These are phyloP conservation scores for Dryas drummondii DNA, from an alignment of 306 rosid genomes.

Conservation along the genomic window DNA sequence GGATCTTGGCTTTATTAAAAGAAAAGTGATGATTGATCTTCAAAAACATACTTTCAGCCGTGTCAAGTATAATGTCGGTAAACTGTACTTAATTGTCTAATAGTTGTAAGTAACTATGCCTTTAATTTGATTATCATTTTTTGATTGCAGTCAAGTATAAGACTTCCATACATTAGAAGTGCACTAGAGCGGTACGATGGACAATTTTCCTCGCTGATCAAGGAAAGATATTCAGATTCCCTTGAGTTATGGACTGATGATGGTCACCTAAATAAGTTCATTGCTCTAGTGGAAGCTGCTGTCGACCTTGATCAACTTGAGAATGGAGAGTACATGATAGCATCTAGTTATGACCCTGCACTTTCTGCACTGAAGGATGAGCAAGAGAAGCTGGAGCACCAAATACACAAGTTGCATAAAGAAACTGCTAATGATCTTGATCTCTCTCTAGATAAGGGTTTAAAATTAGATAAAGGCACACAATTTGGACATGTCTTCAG, in stretches of 20 bases:
- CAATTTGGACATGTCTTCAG: slow-evolving; percentile 96
- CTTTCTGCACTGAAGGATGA: slow-evolving; percentile 64
- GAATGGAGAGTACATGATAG: slow-evolving; percentile 91
- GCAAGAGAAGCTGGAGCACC: slow-evolving; percentile 64
- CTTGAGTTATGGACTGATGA: slow-evolving; percentile 76
- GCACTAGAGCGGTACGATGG: slow-evolving; percentile 71
- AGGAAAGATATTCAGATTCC: slow-evolving; percentile 58
- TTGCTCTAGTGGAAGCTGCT: slow-evolving; percentile 76
- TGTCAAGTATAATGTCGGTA: not conserved
- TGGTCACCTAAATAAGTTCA: slow-evolving; percentile 70
- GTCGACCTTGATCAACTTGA: slow-evolving; percentile 96
- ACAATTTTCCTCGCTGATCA: slow-evolving; percentile 67
- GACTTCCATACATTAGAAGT: slow-evolving; percentile 76
- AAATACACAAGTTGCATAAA: slow-evolving; percentile 71
- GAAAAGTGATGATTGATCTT: not conserved
- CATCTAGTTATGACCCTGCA: slow-evolving; percentile 73
- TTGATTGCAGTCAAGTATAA: slow-evolving; percentile 74
- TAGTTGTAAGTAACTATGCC: slow-evolving; percentile 17
- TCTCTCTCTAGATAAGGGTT: slow-evolving; percentile 75
- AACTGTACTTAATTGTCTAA: not conserved
- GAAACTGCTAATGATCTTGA: slow-evolving; percentile 86
- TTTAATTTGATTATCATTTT: slow-evolving; percentile 30
- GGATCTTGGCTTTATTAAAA: not conserved
- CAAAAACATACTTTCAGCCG: not conserved
- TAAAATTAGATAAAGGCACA: slow-evolving; percentile 84